phyloP scores from a whole-genome alignment of 2,329 filamentous ascomycete species.

The Diaporthe capsici region DNA sequence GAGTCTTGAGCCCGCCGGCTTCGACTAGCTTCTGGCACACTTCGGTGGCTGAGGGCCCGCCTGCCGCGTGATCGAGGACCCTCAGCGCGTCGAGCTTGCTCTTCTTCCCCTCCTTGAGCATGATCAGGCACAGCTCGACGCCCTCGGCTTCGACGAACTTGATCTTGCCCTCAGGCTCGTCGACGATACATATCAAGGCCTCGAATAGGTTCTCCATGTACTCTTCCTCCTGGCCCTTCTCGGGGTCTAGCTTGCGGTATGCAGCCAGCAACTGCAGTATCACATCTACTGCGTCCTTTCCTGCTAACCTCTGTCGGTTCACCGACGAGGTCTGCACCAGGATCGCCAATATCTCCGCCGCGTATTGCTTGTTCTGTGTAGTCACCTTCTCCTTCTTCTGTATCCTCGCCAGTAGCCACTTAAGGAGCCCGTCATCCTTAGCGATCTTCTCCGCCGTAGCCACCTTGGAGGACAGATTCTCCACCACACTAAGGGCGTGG shows the following conservation, averaged over 20 bases:
- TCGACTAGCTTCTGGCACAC: constrained; percentile 86
- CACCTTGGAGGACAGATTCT: constrained; percentile 84
- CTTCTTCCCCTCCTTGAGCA: constrained; percentile 90
- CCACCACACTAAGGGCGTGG: constrained; percentile 84
- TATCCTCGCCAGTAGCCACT: constrained; percentile 84
- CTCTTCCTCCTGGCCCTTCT: constrained; percentile 92
- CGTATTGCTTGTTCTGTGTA: constrained; percentile 94
- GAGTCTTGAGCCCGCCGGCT: constrained; percentile 84
- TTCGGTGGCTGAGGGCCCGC: constrained; percentile 62
- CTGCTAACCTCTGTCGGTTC: constrained; percentile 75
- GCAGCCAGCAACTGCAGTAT: constrained; percentile 86
- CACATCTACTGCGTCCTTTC: constrained; percentile 80
- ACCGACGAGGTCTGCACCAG: constrained; percentile 81
- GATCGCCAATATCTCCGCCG: constrained; percentile 92
- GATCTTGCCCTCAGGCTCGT: constrained; percentile 80
- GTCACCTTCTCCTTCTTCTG: constrained; percentile 74
- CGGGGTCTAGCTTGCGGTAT: constrained; percentile 89
- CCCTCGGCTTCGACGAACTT: constrained; percentile 93
- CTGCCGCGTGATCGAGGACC: constrained; percentile 85
- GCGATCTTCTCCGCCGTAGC: constrained; percentile 80
- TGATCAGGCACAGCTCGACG: constrained; percentile 90
- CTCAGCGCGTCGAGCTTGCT: constrained; percentile 84
- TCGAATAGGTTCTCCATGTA: constrained; percentile 97
- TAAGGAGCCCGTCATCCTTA: constrained; percentile 75
- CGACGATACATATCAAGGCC: constrained; percentile 82